Evolutionary conservation across 768 basidiomycete species (phyloP), one percentile per base, ranked within the genome.

Genomic region (Suillus subaureus): DNA sequence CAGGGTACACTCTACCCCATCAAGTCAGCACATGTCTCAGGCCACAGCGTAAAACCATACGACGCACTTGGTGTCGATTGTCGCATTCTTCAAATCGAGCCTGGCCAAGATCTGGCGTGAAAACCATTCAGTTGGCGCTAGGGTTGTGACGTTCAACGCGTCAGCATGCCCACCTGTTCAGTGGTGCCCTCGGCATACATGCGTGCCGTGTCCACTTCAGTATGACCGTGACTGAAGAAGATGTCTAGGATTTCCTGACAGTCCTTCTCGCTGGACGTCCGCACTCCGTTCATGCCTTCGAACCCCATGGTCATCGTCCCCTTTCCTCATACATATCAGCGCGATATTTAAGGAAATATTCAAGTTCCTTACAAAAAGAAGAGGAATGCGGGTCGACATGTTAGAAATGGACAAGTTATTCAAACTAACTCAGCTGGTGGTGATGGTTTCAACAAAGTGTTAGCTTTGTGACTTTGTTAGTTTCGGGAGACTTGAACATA

Each of bases 141-240:
- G 61, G 35, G n/a, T n/a, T 15, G n/a, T 8, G 4, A 28, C 18
- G 15, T 35, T 58, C 54, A 7, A 58, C 18, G 26, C 26, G 18
- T 61, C 35, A 35, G 15, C 4, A 23, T 62, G 26, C 9, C n/a
- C 12, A 82, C 84, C 71, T 80, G 78, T 71, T 90, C 87, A 8
- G 86, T 85, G 0, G 87, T 87, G 1, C 87, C 85, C 31, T 79
- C 79, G 13, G 75, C 79, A 64, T 89, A 87, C 8, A 78, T 69
- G 21, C 84, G 78, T 11, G 86, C 82, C 0, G 85, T 84, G 65
- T 88, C 87, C 28, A 88, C 73, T 69, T 84, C 82, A 9, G 69
- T 76, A 63, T 83, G 77, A 4, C 83, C 83, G 54, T 80, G 72
- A 16, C 69, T 68, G 55, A 81, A 75, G 73, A 83, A 84, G 4